Evolutionary conservation across 208 protist genomes (phyloP), one percentile per base, ranked within the genome.

Genomic region (Angomonas desouzai): DNA sequence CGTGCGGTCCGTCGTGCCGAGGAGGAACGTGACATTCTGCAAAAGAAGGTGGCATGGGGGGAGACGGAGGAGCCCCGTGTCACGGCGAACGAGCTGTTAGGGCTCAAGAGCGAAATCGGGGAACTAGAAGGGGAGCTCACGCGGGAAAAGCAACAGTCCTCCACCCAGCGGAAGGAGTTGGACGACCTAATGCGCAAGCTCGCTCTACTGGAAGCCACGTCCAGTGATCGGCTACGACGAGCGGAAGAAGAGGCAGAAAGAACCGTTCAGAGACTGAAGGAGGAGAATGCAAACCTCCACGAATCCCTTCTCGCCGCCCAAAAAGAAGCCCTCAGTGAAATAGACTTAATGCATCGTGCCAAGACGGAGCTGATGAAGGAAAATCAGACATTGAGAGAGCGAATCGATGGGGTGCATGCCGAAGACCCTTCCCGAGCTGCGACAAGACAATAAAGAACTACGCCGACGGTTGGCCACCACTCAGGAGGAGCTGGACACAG

Each of bases 361-460:
- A 53, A 48, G 13, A 23, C 58, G 7, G 66, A 58, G 63, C 66
- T 62, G 63, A 65, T 45, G 36, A 43, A 57, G 43, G 48, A 57
- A 43, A 67, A 32, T 25, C 33, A 53, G 20, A 27, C 32, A 28
- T 32, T 71, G 38, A 27, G 47, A 18, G 45, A 22, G 28, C 51
- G 73, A 45, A 55, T 72, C 27, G 49, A 61, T 23, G 55, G 66
- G 20, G 68, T 69, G n/a, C 49, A 64, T 51, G 11, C 62, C 73
- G 23, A 72, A 68, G 32, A 53, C 55, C 23, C 33, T 76, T 32
- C 75, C 66, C 29, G 76, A 76, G 56, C 57, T 62, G 48, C 48
- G 29, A 18, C 62, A 70, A 38, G 70, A 72, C 55, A 64, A 64
- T 58, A 48, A 72, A 55, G 66, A 71, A 38, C 43, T 20, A 45